Evolutionary conservation across 2,329 filamentous ascomycete species (phyloP).

Genomic region (Blumeria graminis): DNA sequence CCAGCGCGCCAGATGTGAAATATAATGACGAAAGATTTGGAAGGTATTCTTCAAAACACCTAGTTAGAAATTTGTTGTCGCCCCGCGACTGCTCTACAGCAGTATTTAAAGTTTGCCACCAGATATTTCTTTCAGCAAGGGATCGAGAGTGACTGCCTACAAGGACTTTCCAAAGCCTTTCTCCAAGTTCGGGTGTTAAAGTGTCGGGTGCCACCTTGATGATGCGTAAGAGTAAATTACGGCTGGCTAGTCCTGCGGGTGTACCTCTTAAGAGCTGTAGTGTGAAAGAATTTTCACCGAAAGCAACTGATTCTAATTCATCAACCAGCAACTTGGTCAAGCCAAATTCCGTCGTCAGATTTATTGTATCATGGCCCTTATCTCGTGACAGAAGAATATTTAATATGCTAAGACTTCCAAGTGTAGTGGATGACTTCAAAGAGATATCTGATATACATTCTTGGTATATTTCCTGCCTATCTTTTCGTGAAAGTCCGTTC

Average conservation of each 20-base stretch:
- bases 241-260: conserved; percentile 26
- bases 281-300: conserved; percentile 9
- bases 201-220: conserved; percentile 35
- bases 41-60: conserved; percentile 31
- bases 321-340: conserved; percentile 36
- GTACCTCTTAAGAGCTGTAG: conserved; percentile 15
- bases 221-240: conserved; percentile 31
- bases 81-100: conserved; percentile 19
- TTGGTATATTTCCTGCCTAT: conserved; percentile 36
- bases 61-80: conserved; percentile 29
- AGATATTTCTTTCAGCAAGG: conserved; percentile 34
- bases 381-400: conserved; percentile 23
- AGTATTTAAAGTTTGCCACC: conserved; percentile 42
- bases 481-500: conserved; percentile 28
- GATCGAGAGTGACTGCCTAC: conserved; percentile 39
- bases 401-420: conserved; percentile 50
- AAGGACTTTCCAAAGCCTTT: conserved; percentile 45
- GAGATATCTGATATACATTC: conserved; percentile 46
- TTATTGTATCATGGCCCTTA: conserved; percentile 25
- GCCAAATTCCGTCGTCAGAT: conserved; percentile 34
- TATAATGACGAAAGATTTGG: conserved; percentile 29
- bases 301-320: conserved; percentile 29
- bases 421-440: conserved; percentile 33
- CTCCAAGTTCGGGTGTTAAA: conserved; percentile 36
- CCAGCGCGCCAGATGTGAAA: conserved; percentile 35